A percentile compares a stretch with the other conserved stretches of the same genome.
Evolutionary conservation across 2,329 filamentous ascomycete genomes (phyloP).

Genomic region (Penicillium brevicompactum): DNA sequence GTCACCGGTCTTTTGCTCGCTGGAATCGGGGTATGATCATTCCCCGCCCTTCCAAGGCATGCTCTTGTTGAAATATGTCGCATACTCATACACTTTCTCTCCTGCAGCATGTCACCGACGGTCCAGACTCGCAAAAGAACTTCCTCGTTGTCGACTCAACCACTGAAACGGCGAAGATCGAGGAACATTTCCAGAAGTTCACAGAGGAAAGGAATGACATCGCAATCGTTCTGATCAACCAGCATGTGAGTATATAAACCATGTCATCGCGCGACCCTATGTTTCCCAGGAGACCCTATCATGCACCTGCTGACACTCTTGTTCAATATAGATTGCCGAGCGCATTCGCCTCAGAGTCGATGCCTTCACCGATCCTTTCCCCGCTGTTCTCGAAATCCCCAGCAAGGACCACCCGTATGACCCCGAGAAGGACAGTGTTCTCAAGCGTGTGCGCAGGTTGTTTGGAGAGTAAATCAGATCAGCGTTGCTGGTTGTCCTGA

Average conservation of each 20-base stretch:
- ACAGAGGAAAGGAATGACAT: constrained; percentile 93
- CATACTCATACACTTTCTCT: constrained; percentile 5
- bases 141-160: constrained; percentile 95
- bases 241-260: constrained; percentile 68
- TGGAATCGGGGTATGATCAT: constrained; percentile 77
- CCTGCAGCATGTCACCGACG: constrained; percentile 80
- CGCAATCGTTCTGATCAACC: constrained; percentile 94
- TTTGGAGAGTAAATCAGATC: constrained; percentile 58
- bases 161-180: constrained; percentile 85
- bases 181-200: constrained; percentile 86
- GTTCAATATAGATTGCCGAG: constrained; percentile 73
- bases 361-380: constrained; percentile 90
- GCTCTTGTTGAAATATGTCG: not conserved
- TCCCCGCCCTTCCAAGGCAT: not conserved
- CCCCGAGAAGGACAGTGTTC: constrained; percentile 96
- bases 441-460: constrained; percentile 78
- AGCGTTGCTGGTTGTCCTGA: constrained; percentile 1
- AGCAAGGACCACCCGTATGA: constrained; percentile 99
- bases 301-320: not conserved
- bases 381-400: constrained; percentile 93
- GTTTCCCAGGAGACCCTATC: not conserved
- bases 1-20: constrained; percentile 94
- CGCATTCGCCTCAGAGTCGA: constrained; percentile 89
- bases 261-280: not conserved
- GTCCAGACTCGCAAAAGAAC: constrained; percentile 91